These are phyloP conservation scores for Tylopilus sp. DNA, from an alignment of 1,284 basidiomycete genomes.

Conservation along the genomic window DNA sequence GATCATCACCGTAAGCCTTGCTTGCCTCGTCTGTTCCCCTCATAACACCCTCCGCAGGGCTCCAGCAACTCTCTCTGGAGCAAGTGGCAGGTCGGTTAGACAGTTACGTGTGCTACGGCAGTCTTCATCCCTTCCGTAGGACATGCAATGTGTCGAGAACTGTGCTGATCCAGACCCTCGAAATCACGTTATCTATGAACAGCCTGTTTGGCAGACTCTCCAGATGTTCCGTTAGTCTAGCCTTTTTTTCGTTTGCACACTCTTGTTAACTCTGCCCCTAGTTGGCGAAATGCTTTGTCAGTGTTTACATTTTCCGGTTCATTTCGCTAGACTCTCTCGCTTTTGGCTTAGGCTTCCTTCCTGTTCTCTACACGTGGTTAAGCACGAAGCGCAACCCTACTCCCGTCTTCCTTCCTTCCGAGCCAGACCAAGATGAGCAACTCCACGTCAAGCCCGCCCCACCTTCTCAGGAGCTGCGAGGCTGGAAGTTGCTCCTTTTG, in stretches of 20 bases:
- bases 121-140: conserved; percentile 42
- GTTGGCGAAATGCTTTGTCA: conserved; percentile 89
- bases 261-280: conserved; percentile 39
- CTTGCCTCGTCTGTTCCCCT: background rate
- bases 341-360: conserved; percentile 65
- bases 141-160: conserved; percentile 94
- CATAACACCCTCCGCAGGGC: conserved; percentile 43
- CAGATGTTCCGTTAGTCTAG: conserved; percentile 81
- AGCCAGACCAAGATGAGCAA: conserved; percentile 42
- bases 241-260: conserved; percentile 17
- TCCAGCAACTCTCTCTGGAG: conserved; percentile 75
- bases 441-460: conserved; percentile 37
- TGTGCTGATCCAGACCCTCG: conserved; percentile 57
- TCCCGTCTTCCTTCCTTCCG: conserved; percentile 53
- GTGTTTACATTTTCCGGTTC: conserved; percentile 34
- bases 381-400: conserved; percentile 43
- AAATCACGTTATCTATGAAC: conserved; percentile 73
- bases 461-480: conserved; percentile 46
- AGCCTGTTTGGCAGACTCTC: conserved; percentile 90
- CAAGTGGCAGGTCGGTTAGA: conserved; percentile 64
- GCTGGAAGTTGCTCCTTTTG: conserved; percentile 69
- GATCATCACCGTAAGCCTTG: conserved; percentile 62
- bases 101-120: background rate
- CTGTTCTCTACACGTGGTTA: conserved; percentile 69
- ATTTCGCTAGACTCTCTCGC: conserved; percentile 21